These are phyloP conservation scores for Pichia californica DNA, from an alignment of 805 yeast species.

Conservation along the genomic window DNA sequence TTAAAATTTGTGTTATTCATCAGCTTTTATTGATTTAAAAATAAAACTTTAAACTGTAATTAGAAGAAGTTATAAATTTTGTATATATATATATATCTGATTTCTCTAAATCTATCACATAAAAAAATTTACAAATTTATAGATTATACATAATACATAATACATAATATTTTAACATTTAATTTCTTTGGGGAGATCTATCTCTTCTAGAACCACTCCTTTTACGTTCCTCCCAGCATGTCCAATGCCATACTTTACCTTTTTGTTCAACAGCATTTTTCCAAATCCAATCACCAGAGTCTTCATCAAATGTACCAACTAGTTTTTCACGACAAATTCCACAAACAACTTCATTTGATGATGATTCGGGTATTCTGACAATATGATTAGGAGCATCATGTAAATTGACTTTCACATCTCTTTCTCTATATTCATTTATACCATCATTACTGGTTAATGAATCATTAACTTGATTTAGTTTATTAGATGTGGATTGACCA, in stretches of 20 bases:
- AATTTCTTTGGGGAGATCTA: slow-evolving; percentile 28
- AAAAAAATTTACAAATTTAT: too few relatives aligned
- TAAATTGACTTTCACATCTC: slow-evolving; percentile 20
- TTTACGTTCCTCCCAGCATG: slow-evolving; percentile 59
- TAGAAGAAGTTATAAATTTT: too few relatives aligned
- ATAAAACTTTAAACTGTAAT: too few relatives aligned
- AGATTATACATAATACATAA: too few relatives aligned
- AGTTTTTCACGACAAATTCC: slow-evolving; percentile 66
- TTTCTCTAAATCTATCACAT: too few relatives aligned
- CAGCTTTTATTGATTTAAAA: too few relatives aligned
- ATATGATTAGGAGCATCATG: slow-evolving; percentile 31
- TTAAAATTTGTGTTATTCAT: too few relatives aligned
- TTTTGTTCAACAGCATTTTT: slow-evolving; percentile 50
- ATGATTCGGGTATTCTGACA: slow-evolving; percentile 62
- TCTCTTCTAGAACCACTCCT: slow-evolving; percentile 21
- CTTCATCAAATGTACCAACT: slow-evolving; percentile 63
- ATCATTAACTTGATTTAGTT: too few relatives aligned
- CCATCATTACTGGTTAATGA: slow-evolving; percentile 15
- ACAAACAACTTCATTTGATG: slow-evolving; percentile 54
- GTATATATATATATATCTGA: too few relatives aligned
- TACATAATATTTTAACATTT: too few relatives aligned
- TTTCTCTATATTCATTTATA: slow-evolving; percentile 1
- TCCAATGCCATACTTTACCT: slow-evolving; percentile 50
- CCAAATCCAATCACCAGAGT: slow-evolving; percentile 80
- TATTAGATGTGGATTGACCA: too few relatives aligned